These are phyloP conservation scores for Agrostemma githago DNA, from an alignment of 148 eudicot species.

Conservation along the genomic window DNA sequence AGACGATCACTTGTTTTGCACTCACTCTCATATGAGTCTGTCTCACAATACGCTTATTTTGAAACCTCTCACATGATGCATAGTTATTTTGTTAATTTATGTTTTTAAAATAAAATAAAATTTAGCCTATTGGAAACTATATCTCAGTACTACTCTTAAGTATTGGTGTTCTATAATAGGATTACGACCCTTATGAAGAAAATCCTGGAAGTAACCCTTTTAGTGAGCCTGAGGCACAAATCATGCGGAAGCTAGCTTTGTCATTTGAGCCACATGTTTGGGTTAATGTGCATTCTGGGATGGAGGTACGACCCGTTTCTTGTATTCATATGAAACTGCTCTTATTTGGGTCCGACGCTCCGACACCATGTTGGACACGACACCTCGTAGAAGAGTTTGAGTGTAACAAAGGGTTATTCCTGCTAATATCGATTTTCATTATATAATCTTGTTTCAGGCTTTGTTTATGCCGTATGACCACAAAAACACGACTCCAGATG, in stretches of 20 bases:
- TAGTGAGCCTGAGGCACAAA: constrained; percentile 92
- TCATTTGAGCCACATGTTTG: constrained; percentile 93
- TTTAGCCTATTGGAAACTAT: background rate
- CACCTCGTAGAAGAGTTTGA: too few species aligned
- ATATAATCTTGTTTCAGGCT: constrained; percentile 46
- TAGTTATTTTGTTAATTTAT: too few species aligned
- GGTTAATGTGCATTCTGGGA: constrained; percentile 98
- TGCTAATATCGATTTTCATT: too few species aligned
- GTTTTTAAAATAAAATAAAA: too few species aligned
- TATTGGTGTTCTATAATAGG: constrained; percentile 37
- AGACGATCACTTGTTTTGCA: background rate
- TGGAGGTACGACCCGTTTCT: constrained; percentile 52
- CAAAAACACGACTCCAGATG: constrained; percentile 84
- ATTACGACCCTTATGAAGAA: constrained; percentile 95
- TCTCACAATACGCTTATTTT: background rate
- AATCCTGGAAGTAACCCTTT: constrained; percentile 86
- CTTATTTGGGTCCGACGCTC: background rate
- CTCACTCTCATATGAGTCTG: background rate
- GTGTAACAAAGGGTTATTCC: too few species aligned
- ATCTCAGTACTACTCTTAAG: background rate
- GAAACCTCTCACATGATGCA: too few species aligned
- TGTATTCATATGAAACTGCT: background rate
- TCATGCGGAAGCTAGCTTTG: constrained; percentile 69
- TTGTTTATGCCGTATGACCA: constrained; percentile 99
- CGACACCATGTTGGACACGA: too few species aligned